Evolutionary conservation across 441 rosid species (phyloP), one percentile per base, ranked within the genome.

Genomic region (Mallotus repandus): DNA sequence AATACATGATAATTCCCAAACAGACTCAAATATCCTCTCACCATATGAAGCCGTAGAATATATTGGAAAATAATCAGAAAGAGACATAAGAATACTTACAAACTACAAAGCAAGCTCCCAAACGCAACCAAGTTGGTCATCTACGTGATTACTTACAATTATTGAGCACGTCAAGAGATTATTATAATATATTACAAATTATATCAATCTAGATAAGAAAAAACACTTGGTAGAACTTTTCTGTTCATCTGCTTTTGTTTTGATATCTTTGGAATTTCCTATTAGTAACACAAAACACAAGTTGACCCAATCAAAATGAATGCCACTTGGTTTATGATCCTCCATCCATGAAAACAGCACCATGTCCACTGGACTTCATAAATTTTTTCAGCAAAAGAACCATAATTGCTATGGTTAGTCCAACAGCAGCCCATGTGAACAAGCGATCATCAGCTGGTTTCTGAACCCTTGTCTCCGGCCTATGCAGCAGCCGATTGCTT

Each of bases 351-450:
- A 92, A 86, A 64, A 91, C 81, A 54, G 98, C 82, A 66, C 93
- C 94, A 59, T 86, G 87, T 67, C 96, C 94, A 57, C 85, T 84
- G 54, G 96, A 84, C 81, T 92, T 86, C 85, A 91, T 82, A 70
- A 89, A 89, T 85, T 95, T 95, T 87, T 91, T 92, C 79, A 94
- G 82, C 74, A 94, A 79, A 77, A 94, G 98, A 81, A 84, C 93
- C 82, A 92, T 62, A 71, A 94, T 94, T 22, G 98, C 98, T 15
- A 95, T 70, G 29, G 93, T 82, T 41, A 95, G 97, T 69, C 96
- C 99, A 50, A 91, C 88, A 0, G 94, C 94, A 7, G 98, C 97
- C 98, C 79, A 83, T 0, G 98, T 89, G 79, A 92, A 88, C 63
- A 94, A 45, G 48, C 90, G 88, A 74, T 94, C 99, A 72, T 91